phyloP scores from a whole-genome alignment of 441 rosid genomes.

The Gossypium schwendimanii region DNA sequence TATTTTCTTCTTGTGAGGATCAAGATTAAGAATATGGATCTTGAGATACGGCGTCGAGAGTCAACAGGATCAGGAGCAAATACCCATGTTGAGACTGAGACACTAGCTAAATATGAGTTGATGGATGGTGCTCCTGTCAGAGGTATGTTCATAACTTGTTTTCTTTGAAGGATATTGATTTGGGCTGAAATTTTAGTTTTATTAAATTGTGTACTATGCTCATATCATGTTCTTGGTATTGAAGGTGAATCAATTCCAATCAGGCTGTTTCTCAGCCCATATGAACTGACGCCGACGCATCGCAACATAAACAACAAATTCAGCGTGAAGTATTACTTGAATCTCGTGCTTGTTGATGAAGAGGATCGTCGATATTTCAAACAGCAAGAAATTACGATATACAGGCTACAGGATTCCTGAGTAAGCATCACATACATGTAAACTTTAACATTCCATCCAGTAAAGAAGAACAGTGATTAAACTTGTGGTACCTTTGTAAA shows the following conservation, averaged over 20 bases:
- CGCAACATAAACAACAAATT: constrained; percentile 92
- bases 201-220: background rate
- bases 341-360: constrained; percentile 89
- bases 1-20: constrained; percentile 89
- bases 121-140: constrained; percentile 99
- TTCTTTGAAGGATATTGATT: background rate
- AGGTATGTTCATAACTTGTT: constrained; percentile 38
- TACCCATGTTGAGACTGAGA: constrained; percentile 95
- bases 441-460: constrained; percentile 11
- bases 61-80: constrained; percentile 92
- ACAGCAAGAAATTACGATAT: constrained; percentile 88
- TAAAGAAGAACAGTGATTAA: constrained; percentile 18
- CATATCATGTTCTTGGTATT: constrained; percentile 2
- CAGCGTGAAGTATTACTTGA: constrained; percentile 85
- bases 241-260: constrained; percentile 92
- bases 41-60: constrained; percentile 94
- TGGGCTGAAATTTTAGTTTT: background rate
- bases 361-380: constrained; percentile 94
- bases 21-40: constrained; percentile 96
- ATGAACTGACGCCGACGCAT: constrained; percentile 87
- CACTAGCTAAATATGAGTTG: constrained; percentile 89
- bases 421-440: background rate
- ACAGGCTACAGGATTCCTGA: constrained; percentile 79
- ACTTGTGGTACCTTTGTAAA: constrained; percentile 41
- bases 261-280: constrained; percentile 87